Base-by-base conservation (phyloP, 192 early-diverging fungal genomes). In the Backusella westeae region DNA sequence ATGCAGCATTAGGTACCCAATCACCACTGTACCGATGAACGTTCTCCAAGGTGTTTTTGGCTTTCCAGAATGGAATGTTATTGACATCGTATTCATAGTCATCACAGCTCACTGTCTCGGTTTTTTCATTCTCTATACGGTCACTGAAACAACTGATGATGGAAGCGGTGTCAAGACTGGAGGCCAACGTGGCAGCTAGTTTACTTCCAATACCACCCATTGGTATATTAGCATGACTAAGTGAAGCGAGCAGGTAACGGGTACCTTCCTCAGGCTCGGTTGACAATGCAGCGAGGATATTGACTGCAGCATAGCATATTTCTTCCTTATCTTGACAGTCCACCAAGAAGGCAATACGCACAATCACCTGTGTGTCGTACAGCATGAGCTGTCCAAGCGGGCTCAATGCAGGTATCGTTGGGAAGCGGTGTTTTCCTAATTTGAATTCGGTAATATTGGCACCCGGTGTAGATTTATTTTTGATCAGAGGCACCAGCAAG, bases 351-450 rank as follows among this genome's bases (percentile, higher is more conserved):
- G 93, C 91, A 63, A 99, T 90, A 65, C 91, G 84, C 1, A 94
- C 86, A 59, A 98, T 89, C 3, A 90, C 85, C 35, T 86, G 75
- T 15, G 86, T 86, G 67, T 91, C 89, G 67, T 88, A 93, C 1
- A 94, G 81, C 21, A 99, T 84, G 34, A 94, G 89, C 75, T 94
- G 87, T 75, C 98, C 96, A 35, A 98, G 82, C 26, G 92, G 87
- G 2, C 86, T 86, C 76, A 98, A 84, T 0, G 87, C 86, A 5
- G 87, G 83, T 0, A 90, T 70, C 5, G 78, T 26, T 5, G 77
- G 66, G 82, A 79, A 69, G 10, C 34, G 34, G 29, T 46, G 29
- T 34, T 71, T n/a, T 32, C 44, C 70, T 29, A 71, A 44, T 71
- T 14, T 71, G 8, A 34, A 71, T 19, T 71, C 39, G 8, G 29